These are phyloP conservation scores for Rhodamnia argentea DNA, from an alignment of 345 rosid genomes.

Conservation along the genomic window DNA sequence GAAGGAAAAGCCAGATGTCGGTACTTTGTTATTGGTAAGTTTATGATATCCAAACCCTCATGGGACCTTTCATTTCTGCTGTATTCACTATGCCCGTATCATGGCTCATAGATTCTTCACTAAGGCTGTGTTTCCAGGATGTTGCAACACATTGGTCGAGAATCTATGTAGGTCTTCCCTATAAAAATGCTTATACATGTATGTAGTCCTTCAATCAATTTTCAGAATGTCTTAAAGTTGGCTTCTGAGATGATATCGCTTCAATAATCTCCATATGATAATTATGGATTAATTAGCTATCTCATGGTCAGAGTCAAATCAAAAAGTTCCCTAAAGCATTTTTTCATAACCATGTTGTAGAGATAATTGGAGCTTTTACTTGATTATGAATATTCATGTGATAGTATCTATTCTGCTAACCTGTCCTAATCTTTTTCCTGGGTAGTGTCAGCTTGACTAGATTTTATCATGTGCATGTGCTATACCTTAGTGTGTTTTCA, in stretches of 20 bases:
- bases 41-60: background rate
- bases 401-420: background rate
- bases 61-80: background rate
- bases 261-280: background rate
- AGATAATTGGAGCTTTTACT: background rate
- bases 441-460: background rate
- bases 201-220: background rate
- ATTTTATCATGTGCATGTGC: background rate
- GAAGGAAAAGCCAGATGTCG: conserved; percentile 96
- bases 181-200: background rate
- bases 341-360: background rate
- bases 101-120: background rate
- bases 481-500: background rate
- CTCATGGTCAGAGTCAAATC: background rate
- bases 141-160: background rate
- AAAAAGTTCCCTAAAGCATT: background rate
- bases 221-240: background rate
- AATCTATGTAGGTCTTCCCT: background rate
- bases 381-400: background rate
- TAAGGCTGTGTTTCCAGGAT: background rate
- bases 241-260: background rate
- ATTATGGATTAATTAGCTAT: background rate
- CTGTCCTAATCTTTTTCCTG: background rate
- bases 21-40: conserved; percentile 69
- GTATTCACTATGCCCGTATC: background rate